Percentiles rank a stretch among this genome's conserved stretches.
Conservation (phyloP, 257 asterid species). For the Solanum habrochaites region DNA sequence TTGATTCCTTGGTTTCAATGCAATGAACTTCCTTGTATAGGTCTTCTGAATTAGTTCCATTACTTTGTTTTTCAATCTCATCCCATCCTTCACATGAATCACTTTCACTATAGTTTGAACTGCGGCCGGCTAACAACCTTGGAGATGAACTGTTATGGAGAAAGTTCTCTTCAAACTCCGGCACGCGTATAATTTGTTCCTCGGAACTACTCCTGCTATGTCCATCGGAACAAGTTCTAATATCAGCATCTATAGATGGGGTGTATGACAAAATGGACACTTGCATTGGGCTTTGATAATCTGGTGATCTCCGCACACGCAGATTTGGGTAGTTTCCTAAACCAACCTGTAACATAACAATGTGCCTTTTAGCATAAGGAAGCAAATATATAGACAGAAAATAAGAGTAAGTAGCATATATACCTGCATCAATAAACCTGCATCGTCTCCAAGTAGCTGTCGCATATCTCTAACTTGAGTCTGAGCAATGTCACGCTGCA, state of each 20-base stretch:
- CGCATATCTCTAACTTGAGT: slow-evolving; percentile 64
- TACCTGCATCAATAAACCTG: slow-evolving; percentile 38
- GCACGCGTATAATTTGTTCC: slow-evolving; percentile 38
- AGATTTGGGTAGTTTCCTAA: slow-evolving; percentile 53
- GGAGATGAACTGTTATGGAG: slow-evolving; percentile 27
- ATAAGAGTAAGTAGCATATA: background rate
- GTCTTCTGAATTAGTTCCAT: slow-evolving; percentile 51
- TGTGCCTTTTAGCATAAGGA: background rate
- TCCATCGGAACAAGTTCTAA: slow-evolving; percentile 41
- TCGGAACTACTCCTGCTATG: slow-evolving; percentile 66
- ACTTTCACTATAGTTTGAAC: slow-evolving; percentile 46
- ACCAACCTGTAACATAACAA: slow-evolving; percentile 38
- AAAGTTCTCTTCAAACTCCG: slow-evolving; percentile 39
- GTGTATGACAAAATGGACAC: slow-evolving; percentile 28
- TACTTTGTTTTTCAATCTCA: slow-evolving; percentile 63
- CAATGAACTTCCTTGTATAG: slow-evolving; percentile 76
- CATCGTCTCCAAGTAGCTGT: slow-evolving; percentile 44
- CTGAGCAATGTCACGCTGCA: slow-evolving; percentile 82
- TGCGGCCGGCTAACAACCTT: slow-evolving; percentile 9
- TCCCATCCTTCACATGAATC: slow-evolving; percentile 72
- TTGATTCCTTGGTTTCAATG: slow-evolving; percentile 43
- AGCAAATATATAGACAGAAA: background rate
- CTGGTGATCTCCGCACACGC: slow-evolving; percentile 46
- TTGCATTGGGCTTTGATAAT: slow-evolving; percentile 8
- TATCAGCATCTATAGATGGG: slow-evolving; percentile 25